Conservation (phyloP, 805 yeast species). For the Candida adriatica region DNA sequence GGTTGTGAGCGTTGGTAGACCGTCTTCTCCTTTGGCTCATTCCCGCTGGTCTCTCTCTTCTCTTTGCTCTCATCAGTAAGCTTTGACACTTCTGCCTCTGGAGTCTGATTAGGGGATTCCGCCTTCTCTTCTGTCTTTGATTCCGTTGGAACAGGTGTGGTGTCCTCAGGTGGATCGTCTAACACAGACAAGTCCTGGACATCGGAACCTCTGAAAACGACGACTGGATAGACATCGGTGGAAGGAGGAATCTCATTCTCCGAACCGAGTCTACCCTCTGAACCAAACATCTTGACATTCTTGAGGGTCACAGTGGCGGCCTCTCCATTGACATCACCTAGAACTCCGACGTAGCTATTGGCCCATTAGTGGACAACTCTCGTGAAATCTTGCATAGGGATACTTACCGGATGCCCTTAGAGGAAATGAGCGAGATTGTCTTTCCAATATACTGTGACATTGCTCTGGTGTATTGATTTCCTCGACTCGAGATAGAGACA, state of each 20-base stretch:
- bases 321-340: conserved; percentile 83
- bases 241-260: conserved; percentile 71
- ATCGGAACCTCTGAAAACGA: conserved; percentile 86
- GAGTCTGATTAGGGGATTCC: neutral
- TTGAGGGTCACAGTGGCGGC: conserved; percentile 82
- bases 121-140: conserved; percentile 5
- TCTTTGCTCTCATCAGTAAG: neutral
- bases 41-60: neutral
- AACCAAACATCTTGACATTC: conserved; percentile 78
- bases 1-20: neutral
- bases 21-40: neutral
- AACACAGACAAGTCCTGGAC: conserved; percentile 84
- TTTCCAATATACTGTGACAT: conserved; percentile 95
- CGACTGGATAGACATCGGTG: conserved; percentile 59
- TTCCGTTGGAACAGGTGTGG: conserved; percentile 10
- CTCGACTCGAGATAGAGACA: no score
- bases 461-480: no score
- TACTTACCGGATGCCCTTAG: conserved; percentile 51
- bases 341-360: conserved; percentile 65
- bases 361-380: conserved; percentile 12
- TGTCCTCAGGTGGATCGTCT: conserved; percentile 44
- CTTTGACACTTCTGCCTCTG: neutral
- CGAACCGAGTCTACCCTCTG: conserved; percentile 80
- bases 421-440: conserved; percentile 73
- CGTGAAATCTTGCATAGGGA: conserved; percentile 26